phyloP scores from a whole-genome alignment of 2,329 filamentous ascomycete genomes.

The Diaporthe ampelina region DNA sequence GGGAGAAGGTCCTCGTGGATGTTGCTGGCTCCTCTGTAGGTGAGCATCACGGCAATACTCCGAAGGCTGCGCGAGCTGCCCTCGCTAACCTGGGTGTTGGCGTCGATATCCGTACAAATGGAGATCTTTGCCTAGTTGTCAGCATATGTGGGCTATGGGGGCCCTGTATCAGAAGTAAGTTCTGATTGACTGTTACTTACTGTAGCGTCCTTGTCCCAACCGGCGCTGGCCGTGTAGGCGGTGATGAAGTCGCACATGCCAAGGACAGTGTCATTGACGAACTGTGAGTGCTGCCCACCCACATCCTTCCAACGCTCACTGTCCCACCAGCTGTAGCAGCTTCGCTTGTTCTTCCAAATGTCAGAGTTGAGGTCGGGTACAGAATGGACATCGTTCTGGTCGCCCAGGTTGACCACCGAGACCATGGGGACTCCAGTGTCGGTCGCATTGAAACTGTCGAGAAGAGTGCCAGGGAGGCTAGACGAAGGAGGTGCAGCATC shows the following conservation, averaged over 20 bases:
- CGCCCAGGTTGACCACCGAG: not conserved
- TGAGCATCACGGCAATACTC: not conserved
- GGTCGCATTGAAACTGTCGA: not conserved
- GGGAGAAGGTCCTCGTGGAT: not conserved
- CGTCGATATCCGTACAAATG: not conserved
- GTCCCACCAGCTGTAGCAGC: not conserved
- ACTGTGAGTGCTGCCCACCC: not conserved
- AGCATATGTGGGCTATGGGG: not conserved
- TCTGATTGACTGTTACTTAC: not conserved
- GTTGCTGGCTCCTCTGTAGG: constrained; percentile 1
- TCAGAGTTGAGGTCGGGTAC: not conserved
- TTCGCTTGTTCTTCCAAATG: not conserved
- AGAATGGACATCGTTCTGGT: not conserved
- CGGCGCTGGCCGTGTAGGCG: not conserved
- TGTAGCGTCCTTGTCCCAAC: not conserved
- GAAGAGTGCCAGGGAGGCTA: not conserved
- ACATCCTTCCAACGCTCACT: not conserved
- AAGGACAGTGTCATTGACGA: not conserved
- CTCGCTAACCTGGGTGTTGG: not conserved
- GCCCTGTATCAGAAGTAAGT: not conserved
- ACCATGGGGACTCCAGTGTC: not conserved
- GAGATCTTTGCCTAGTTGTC: not conserved
- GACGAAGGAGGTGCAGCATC: not conserved
- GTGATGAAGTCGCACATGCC: not conserved
- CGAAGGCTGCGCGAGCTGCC: not conserved